Conservation (phyloP, 768 basidiomycete species). For the Guyanaporus albipodus region DNA sequence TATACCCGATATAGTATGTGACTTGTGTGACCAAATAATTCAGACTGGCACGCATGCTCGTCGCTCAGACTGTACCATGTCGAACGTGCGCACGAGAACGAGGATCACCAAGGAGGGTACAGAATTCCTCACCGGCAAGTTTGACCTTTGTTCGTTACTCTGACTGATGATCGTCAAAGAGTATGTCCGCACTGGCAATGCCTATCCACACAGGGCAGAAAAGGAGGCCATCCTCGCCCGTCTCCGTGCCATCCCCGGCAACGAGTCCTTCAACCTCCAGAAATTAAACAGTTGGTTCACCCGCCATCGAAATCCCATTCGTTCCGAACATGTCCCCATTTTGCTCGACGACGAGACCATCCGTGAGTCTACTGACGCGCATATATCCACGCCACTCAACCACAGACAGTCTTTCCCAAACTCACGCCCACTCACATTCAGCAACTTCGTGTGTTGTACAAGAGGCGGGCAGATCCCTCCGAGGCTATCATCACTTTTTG, state of each 20-base stretch:
- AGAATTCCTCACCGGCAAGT: constrained; percentile 3
- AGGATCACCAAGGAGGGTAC: constrained; percentile 10
- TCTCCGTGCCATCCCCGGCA: constrained; percentile 21
- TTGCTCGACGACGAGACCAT: constrained; percentile 24
- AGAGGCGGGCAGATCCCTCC: constrained; percentile 10
- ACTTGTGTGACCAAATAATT: no score
- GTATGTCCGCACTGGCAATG: constrained; percentile 12
- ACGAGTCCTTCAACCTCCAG: constrained; percentile 14
- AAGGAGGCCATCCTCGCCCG: constrained; percentile 12
- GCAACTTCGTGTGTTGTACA: constrained; percentile 19
- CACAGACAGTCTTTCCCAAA: constrained; percentile 24
- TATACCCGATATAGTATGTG: constrained; percentile 24
- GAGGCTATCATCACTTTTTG: constrained; percentile 26
- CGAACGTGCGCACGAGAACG: neutral
- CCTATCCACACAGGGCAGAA: constrained; percentile 12
- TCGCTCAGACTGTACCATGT: no score
- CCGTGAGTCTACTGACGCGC: constrained; percentile 14
- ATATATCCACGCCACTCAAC: constrained; percentile 4
- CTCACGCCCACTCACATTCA: constrained; percentile 21
- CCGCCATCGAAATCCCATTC: constrained; percentile 16
- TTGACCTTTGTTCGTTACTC: neutral
- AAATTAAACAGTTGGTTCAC: constrained; percentile 21
- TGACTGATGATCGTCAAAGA: constrained; percentile 8
- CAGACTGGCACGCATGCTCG: no score
- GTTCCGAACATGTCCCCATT: neutral